A percentile compares a stretch with the other conserved stretches of the same genome.
These are phyloP conservation scores for Candida tropicalis DNA, from an alignment of 1,139 yeast genomes.

Conservation along the genomic window DNA sequence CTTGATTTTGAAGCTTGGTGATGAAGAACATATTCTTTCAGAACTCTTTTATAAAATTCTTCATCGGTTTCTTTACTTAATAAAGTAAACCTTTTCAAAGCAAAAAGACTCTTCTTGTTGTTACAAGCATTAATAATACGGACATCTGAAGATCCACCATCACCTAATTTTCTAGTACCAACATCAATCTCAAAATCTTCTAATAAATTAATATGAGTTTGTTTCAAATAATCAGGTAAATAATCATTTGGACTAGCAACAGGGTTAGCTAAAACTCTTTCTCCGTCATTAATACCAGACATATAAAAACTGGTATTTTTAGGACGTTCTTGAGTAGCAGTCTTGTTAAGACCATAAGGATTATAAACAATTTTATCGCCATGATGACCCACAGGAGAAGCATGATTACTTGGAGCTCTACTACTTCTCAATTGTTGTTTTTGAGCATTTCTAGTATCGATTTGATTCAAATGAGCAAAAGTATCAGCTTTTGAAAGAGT, in stretches of 20 bases:
- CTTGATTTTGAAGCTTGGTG: conserved; percentile 51
- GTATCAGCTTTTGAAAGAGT: conserved; percentile 37
- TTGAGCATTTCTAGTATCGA: conserved; percentile 35
- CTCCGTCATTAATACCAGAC: conserved; percentile 38
- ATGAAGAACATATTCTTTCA: conserved; percentile 64
- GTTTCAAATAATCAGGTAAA: conserved; percentile 57
- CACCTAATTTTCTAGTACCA: conserved; percentile 56
- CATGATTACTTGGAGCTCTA: conserved; percentile 15
- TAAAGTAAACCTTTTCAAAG: conserved; percentile 67
- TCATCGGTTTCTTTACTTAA: conserved; percentile 62
- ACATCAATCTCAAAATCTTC: conserved; percentile 62
- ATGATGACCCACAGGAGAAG: conserved; percentile 9
- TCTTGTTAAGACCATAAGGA: conserved; percentile 48
- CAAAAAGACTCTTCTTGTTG: conserved; percentile 48
- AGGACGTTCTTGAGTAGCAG: conserved; percentile 37
- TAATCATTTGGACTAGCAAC: conserved; percentile 68
- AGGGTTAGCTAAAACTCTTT: conserved; percentile 60
- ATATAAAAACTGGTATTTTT: conserved; percentile 45
- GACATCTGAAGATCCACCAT: conserved; percentile 76
- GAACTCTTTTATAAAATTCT: conserved; percentile 66
- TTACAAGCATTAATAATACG: conserved; percentile 46
- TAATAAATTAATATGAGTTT: conserved; percentile 52
- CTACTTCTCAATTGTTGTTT: conserved; percentile 19
- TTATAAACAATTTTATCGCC: conserved; percentile 46
- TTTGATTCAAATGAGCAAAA: conserved; percentile 37